Conservation (phyloP, 768 basidiomycete genomes). For the Calocera cornea region DNA sequence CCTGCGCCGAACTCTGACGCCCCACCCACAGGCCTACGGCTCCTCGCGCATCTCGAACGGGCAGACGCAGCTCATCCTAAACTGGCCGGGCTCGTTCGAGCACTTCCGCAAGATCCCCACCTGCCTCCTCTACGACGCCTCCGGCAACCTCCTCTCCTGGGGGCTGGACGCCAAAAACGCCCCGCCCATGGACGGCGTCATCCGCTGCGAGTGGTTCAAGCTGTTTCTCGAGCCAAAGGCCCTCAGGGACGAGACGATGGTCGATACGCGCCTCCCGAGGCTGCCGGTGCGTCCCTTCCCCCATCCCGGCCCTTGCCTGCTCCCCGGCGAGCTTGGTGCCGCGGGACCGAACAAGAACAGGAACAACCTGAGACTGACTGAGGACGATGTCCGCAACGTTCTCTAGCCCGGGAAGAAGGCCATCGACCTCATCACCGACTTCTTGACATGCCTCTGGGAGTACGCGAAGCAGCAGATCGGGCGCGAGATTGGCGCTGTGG, state of each 20-base stretch:
- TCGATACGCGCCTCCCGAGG: slow-evolving; percentile 67
- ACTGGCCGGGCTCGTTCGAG: slow-evolving; percentile 76
- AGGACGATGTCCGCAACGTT: too few species aligned
- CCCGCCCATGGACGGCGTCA: slow-evolving; percentile 49
- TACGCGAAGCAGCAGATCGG: slow-evolving; percentile 80
- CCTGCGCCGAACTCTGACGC: too few species aligned
- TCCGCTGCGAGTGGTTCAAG: slow-evolving; percentile 63
- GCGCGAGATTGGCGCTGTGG: slow-evolving; percentile 71
- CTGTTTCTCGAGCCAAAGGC: slow-evolving; percentile 72
- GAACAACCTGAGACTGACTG: too few species aligned
- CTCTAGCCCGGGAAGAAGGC: slow-evolving; percentile 58
- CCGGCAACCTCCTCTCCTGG: slow-evolving; percentile 66
- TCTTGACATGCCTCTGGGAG: slow-evolving; percentile 70
- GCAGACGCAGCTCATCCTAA: slow-evolving; percentile 67
- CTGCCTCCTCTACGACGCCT: slow-evolving; percentile 66
- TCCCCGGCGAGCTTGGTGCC: too few species aligned
- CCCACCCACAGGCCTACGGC: slow-evolving; percentile 51
- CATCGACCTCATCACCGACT: slow-evolving; percentile 70
- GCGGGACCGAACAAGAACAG: too few species aligned
- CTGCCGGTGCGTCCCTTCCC: slow-evolving; percentile 46
- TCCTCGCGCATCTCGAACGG: slow-evolving; percentile 73
- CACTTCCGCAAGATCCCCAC: slow-evolving; percentile 81
- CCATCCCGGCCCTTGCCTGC: not conserved
- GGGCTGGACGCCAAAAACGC: slow-evolving; percentile 79
- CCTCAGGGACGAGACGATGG: slow-evolving; percentile 50